A percentile compares a stretch with the other conserved stretches of the same genome.
These are phyloP conservation scores for Magnusiomyces suaveolens DNA, from an alignment of 1,139 yeast species.

Conservation along the genomic window DNA sequence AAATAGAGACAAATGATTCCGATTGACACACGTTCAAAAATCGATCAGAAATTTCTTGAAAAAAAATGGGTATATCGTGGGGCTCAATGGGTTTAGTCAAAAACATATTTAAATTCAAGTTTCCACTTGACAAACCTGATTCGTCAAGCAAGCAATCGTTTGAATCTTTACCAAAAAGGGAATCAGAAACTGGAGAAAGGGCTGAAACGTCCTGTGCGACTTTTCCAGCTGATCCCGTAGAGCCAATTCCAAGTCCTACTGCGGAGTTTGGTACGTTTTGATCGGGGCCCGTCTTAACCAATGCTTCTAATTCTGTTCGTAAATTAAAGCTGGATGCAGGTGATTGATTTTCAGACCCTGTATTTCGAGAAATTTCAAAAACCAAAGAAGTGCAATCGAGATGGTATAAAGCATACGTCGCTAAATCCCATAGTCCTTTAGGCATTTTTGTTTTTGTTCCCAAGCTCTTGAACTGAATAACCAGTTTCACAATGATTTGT, in stretches of 20 bases:
- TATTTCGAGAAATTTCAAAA: neutral
- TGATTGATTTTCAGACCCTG: neutral
- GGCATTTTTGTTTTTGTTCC: slow-evolving; percentile 22
- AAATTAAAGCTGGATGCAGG: slow-evolving; percentile 9
- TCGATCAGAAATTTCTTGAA: neutral
- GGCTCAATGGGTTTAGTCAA: neutral
- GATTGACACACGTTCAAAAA: neutral
- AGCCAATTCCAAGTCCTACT: neutral
- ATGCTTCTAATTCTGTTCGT: slow-evolving; percentile 20
- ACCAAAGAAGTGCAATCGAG: slow-evolving; percentile 10
- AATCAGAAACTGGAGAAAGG: slow-evolving; percentile 26
- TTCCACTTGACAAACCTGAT: neutral
- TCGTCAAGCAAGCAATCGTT: neutral
- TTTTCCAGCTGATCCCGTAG: slow-evolving; percentile 10
- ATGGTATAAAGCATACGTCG: slow-evolving; percentile 18
- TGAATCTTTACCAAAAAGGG: slow-evolving; percentile 1
- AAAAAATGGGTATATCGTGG: neutral
- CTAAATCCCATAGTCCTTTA: slow-evolving; percentile 23
- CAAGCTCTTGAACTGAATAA: slow-evolving; percentile 19
- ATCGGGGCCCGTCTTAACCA: slow-evolving; percentile 16
- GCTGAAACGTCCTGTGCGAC: slow-evolving; percentile 21
- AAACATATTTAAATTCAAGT: neutral
- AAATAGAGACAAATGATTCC: neutral
- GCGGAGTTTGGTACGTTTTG: neutral
- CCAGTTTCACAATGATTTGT: slow-evolving; percentile 20